Percentiles rank a stretch among this genome's conserved stretches.
phyloP scores from a whole-genome alignment of 768 basidiomycete genomes.

The Sporobolomyces phaffii region DNA sequence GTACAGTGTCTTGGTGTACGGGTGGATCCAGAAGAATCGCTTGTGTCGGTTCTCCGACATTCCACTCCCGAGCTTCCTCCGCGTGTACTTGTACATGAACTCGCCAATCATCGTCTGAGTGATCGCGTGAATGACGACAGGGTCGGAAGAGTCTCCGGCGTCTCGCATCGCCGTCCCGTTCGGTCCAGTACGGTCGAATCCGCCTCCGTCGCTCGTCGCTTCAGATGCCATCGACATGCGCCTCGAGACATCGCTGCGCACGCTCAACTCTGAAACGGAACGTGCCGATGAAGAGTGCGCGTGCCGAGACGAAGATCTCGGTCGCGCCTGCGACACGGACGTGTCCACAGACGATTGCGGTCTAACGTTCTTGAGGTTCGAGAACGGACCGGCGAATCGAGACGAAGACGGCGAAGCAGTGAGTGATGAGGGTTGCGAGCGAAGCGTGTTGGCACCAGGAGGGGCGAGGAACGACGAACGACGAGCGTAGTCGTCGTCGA shows the following conservation, averaged over 20 bases:
- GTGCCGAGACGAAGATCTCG: conserved; percentile 3
- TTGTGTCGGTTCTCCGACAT: conserved; percentile 82
- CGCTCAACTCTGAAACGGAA: conserved; percentile 29
- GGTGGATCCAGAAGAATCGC: conserved; percentile 98
- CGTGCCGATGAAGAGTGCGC: conserved; percentile 2
- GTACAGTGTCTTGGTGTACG: conserved; percentile 94
- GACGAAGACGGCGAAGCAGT: conserved; percentile 15
- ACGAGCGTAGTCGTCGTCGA: conserved; percentile 39
- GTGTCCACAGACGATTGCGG: conserved; percentile 13
- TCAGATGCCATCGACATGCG: conserved; percentile 72
- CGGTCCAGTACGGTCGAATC: conserved; percentile 14
- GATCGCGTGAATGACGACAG: conserved; percentile 84
- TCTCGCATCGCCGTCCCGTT: conserved; percentile 13
- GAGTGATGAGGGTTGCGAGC: conserved; percentile 13
- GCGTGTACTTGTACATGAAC: conserved; percentile 95
- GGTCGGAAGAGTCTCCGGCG: conserved; percentile 65
- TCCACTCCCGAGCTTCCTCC: conserved; percentile 79
- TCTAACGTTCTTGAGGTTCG: conserved; percentile 4
- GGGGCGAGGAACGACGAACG: conserved; percentile 19
- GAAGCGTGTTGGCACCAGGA: conserved; percentile 7
- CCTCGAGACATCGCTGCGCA: conserved; percentile 58
- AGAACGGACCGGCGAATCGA: conserved; percentile 19
- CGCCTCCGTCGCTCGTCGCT: conserved; percentile 36
- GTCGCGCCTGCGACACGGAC: conserved; percentile 4
- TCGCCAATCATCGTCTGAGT: conserved; percentile 99